Evolutionary conservation across 208 protist species (phyloP).

Genomic region (Porcisia hertigi): DNA sequence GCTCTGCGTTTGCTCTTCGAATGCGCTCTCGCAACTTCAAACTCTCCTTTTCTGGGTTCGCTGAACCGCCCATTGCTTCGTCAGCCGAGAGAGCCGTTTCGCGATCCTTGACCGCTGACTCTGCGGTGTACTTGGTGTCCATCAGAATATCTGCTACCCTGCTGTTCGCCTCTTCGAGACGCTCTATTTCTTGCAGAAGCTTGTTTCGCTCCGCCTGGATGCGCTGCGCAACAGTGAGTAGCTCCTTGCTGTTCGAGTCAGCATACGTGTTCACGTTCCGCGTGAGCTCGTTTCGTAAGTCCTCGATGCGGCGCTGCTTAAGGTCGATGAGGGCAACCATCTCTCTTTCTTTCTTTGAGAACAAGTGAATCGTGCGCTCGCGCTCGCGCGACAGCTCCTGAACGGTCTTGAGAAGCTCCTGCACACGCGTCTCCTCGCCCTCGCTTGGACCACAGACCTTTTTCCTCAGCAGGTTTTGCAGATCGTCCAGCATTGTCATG

Average conservation of each 20-base stretch:
- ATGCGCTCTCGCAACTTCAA: slow-evolving; percentile 65
- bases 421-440: slow-evolving; percentile 54
- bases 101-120: slow-evolving; percentile 44
- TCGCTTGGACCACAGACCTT: slow-evolving; percentile 50
- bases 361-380: slow-evolving; percentile 58
- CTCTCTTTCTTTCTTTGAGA: slow-evolving; percentile 71
- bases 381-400: slow-evolving; percentile 79
- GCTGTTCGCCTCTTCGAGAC: slow-evolving; percentile 58
- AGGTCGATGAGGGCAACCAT: slow-evolving; percentile 60
- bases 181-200: slow-evolving; percentile 65
- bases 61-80: slow-evolving; percentile 39
- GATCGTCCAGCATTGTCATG: slow-evolving; percentile 79
- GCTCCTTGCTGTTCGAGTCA: slow-evolving; percentile 53
- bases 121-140: slow-evolving; percentile 58
- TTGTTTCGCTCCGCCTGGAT: slow-evolving; percentile 68
- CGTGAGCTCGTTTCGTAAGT: slow-evolving; percentile 59
- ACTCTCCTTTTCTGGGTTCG: slow-evolving; percentile 58
- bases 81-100: slow-evolving; percentile 47
- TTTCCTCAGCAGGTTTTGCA: slow-evolving; percentile 59
- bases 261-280: slow-evolving; percentile 45
- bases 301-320: slow-evolving; percentile 68
- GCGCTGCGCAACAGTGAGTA: slow-evolving; percentile 48
- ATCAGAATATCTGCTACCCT: slow-evolving; percentile 46
- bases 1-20: slow-evolving; percentile 54
- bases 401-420: slow-evolving; percentile 73